Conservation (phyloP, 169 alveolate genomes). For the Babesia gibsoni region DNA sequence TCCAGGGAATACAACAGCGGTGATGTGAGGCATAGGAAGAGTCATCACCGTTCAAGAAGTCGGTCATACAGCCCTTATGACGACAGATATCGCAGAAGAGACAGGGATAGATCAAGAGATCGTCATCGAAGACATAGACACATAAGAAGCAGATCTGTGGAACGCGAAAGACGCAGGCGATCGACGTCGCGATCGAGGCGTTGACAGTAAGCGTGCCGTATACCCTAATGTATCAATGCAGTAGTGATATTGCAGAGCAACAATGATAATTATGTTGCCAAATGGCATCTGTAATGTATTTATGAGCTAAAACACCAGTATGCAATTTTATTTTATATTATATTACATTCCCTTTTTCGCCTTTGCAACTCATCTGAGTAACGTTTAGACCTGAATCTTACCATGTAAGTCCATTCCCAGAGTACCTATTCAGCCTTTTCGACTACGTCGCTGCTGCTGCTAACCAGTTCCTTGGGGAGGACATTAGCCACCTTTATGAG, state of each 20-base stretch:
- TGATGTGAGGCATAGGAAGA: not conserved
- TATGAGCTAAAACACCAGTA: too few species aligned
- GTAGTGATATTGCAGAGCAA: too few species aligned
- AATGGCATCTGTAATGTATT: too few species aligned
- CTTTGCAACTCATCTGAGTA: too few species aligned
- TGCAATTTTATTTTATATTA: too few species aligned
- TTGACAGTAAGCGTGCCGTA: too few species aligned
- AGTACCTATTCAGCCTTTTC: not conserved
- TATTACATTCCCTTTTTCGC: too few species aligned
- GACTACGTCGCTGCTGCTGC: not conserved
- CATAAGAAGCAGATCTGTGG: not conserved
- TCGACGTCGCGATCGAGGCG: too few species aligned
- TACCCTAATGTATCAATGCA: too few species aligned
- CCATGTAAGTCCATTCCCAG: too few species aligned
- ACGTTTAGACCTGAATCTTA: too few species aligned
- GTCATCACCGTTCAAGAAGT: not conserved
- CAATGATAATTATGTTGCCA: too few species aligned
- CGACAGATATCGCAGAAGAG: conserved; percentile 2
- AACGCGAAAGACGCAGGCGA: not conserved
- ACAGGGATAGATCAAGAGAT: not conserved
- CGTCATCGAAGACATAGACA: not conserved
- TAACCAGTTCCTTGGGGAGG: not conserved
- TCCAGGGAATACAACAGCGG: not conserved
- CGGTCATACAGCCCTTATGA: not conserved
- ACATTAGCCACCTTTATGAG: conserved; percentile 17